Evolutionary conservation across 2,329 filamentous ascomycete species (phyloP).

Genomic region (Immersiporthe knoxdaviesiana): DNA sequence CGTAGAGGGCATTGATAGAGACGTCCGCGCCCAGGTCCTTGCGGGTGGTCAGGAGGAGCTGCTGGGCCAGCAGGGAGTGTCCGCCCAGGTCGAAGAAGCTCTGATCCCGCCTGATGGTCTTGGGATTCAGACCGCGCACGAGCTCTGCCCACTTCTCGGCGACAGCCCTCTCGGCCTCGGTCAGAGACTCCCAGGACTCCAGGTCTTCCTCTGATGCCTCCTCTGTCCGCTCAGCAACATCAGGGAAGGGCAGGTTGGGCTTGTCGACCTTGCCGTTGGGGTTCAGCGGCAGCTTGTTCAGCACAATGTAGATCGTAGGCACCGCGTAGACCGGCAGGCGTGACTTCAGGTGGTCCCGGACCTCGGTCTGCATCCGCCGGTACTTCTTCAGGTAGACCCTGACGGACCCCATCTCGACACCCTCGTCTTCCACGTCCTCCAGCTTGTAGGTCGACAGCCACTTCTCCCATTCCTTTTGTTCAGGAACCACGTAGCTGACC

Average conservation of each 20-base stretch:
- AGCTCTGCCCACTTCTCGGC: conserved; percentile 76
- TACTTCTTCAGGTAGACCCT: conserved; percentile 50
- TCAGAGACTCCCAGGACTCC: conserved; percentile 46
- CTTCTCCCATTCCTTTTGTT: conserved; percentile 71
- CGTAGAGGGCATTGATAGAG: conserved; percentile 72
- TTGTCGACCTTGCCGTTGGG: conserved; percentile 85
- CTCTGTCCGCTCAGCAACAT: conserved; percentile 66
- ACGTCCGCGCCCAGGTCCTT: conserved; percentile 53
- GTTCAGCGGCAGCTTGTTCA: conserved; percentile 76
- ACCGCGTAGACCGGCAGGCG: conserved; percentile 77
- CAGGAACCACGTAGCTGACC: conserved; percentile 88
- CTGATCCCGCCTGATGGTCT: conserved; percentile 60
- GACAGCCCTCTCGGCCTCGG: conserved; percentile 64
- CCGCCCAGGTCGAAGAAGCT: conserved; percentile 82
- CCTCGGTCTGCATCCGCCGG: conserved; percentile 51
- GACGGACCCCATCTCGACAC: conserved; percentile 48
- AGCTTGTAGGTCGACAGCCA: conserved; percentile 63
- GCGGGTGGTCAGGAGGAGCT: conserved; percentile 72
- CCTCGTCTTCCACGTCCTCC: conserved; percentile 59
- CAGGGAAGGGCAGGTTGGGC: conserved; percentile 71
- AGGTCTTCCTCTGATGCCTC: conserved; percentile 48
- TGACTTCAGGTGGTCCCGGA: conserved; percentile 69
- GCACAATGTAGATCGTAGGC: conserved; percentile 72
- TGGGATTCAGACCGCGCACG: conserved; percentile 67
- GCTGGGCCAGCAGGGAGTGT: conserved; percentile 79